A percentile compares a stretch with the other conserved stretches of the same genome.
These are phyloP conservation scores for Amorphotheca resinae DNA, from an alignment of 495 filamentous ascomycete species.

Conservation along the genomic window DNA sequence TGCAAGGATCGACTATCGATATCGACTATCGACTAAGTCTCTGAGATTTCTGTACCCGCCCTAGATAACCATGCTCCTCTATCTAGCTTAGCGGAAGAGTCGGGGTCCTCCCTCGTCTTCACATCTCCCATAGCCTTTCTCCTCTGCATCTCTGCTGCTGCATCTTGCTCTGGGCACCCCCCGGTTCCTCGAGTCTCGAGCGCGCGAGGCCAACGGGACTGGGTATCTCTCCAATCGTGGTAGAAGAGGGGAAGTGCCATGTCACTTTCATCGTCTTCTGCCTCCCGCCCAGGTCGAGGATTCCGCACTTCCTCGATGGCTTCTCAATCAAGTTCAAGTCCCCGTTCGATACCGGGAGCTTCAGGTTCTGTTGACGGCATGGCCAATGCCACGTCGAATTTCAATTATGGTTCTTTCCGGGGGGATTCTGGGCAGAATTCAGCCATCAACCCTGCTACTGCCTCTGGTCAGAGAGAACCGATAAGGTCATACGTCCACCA, in stretches of 20 bases:
- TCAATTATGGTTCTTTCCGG: conserved; percentile 15
- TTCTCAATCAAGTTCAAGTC: conserved; percentile 17
- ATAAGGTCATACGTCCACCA: conserved; percentile 71
- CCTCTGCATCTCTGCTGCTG: background rate
- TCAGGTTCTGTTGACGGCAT: conserved; percentile 9
- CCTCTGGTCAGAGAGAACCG: conserved; percentile 49
- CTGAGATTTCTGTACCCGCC: too few relatives aligned
- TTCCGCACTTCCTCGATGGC: conserved; percentile 6
- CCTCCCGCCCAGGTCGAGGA: conserved; percentile 4
- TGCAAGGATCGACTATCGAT: too few relatives aligned
- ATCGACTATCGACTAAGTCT: too few relatives aligned
- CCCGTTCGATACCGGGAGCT: conserved; percentile 12
- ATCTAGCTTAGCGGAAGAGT: too few relatives aligned
- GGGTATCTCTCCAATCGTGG: background rate
- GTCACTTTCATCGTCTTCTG: conserved; percentile 12
- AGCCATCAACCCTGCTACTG: conserved; percentile 1
- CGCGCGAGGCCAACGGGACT: background rate
- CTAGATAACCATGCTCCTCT: too few relatives aligned
- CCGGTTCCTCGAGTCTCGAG: background rate
- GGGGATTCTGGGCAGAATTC: background rate
- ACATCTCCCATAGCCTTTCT: background rate
- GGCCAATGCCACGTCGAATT: conserved; percentile 5
- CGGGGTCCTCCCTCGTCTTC: background rate
- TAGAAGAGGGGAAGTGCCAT: background rate
- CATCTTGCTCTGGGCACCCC: background rate